phyloP scores from a whole-genome alignment of 2,329 filamentous ascomycete species.

The Hawksworthiomyces lignivorus region DNA sequence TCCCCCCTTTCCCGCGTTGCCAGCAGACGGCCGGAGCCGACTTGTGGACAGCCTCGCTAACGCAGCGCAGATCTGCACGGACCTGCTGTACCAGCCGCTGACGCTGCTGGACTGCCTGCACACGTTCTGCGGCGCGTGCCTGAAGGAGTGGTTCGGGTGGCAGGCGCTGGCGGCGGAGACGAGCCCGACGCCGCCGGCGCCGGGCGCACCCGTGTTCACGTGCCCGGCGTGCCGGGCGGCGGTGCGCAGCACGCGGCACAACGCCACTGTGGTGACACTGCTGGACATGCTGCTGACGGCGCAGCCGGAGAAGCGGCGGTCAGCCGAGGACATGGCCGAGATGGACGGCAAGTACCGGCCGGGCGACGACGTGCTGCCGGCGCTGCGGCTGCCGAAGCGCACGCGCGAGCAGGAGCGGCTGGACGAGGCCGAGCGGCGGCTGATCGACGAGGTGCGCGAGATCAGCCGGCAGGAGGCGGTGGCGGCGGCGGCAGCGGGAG shows the following conservation, averaged over 20 bases:
- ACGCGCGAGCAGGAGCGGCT: slow-evolving; percentile 44
- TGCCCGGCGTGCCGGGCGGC: slow-evolving; percentile 86
- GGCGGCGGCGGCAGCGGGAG: slow-evolving; percentile 25
- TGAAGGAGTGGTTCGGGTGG: slow-evolving; percentile 92
- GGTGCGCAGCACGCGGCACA: slow-evolving; percentile 80
- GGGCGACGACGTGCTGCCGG: slow-evolving; percentile 73
- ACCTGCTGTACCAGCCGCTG: slow-evolving; percentile 83
- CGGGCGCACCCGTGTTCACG: slow-evolving; percentile 56
- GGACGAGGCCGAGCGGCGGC: slow-evolving; percentile 59
- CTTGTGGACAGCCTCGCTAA: no score
- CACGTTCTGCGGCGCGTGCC: slow-evolving; percentile 89
- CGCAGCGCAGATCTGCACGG: slow-evolving; percentile 76
- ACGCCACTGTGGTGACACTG: slow-evolving; percentile 82
- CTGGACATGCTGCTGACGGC: slow-evolving; percentile 80
- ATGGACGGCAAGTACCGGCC: slow-evolving; percentile 69
- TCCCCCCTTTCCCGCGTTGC: slow-evolving; percentile 3
- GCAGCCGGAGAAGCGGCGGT: slow-evolving; percentile 67
- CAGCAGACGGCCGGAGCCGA: no score
- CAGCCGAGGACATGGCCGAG: slow-evolving; percentile 65
- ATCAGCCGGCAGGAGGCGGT: slow-evolving; percentile 65
- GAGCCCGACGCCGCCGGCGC: slow-evolving; percentile 39
- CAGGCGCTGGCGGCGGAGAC: slow-evolving; percentile 56
- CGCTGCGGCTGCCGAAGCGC: slow-evolving; percentile 42
- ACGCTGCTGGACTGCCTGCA: slow-evolving; percentile 90
- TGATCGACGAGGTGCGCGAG: slow-evolving; percentile 65